Evolutionary conservation across 192 early-diverging fungal genomes (phyloP).

Genomic region (Backusella parvicylindrica): DNA sequence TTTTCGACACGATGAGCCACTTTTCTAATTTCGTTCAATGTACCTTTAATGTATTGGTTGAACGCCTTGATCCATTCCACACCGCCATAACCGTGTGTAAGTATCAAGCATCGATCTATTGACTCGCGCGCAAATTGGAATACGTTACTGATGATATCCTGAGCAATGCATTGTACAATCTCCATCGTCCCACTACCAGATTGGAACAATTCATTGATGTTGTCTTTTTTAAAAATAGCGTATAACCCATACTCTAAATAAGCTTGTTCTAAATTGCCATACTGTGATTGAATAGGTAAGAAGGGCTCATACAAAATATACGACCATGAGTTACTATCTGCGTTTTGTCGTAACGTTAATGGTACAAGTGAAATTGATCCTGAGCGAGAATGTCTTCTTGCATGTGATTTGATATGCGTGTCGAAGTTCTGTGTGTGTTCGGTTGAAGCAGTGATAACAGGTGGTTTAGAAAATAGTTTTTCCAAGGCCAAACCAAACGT

Average conservation of each 20-base stretch:
- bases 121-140: conserved; percentile 10
- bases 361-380: conserved; percentile 19
- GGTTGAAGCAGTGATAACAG: conserved; percentile 12
- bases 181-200: conserved; percentile 29
- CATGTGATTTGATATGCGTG: not conserved
- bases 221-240: conserved; percentile 6
- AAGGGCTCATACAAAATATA: conserved; percentile 64
- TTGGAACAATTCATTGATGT: not conserved
- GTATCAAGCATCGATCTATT: conserved; percentile 45
- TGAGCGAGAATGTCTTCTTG: conserved; percentile 5
- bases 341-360: conserved; percentile 20
- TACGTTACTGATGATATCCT: conserved; percentile 15
- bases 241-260: conserved; percentile 41
- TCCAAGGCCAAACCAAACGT: conserved; percentile 55
- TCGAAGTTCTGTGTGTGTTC: not conserved
- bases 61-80: conserved; percentile 50
- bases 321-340: conserved; percentile 53
- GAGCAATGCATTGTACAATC: conserved; percentile 42
- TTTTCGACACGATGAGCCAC: conserved; percentile 44
- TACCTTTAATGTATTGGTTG: not conserved
- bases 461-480: conserved; percentile 45
- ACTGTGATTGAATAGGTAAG: conserved; percentile 56
- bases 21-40: not conserved
- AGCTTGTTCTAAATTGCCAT: conserved; percentile 50
- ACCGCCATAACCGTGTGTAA: conserved; percentile 64